Conservation (phyloP, 352 stramenopile species). For the Phytophthora cryptogea region DNA sequence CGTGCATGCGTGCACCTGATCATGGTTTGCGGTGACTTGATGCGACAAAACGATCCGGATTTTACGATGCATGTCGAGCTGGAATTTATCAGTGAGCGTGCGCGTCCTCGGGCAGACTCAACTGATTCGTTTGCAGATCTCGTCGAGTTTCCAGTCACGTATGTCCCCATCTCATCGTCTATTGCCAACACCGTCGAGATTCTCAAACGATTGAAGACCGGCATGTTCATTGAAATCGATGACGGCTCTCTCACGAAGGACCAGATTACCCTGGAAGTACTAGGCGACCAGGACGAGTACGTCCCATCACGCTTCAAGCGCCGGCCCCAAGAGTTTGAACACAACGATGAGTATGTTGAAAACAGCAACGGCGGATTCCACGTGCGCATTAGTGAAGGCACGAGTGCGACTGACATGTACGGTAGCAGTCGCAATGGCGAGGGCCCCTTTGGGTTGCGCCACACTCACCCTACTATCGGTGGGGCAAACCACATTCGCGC, state of each 20-base stretch:
- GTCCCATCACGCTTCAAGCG: conserved; percentile 47
- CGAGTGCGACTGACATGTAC: conserved; percentile 24
- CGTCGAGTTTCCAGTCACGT: conserved; percentile 68
- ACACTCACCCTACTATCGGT: conserved; percentile 52
- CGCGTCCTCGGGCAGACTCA: conserved; percentile 47
- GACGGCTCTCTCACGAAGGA: conserved; percentile 80
- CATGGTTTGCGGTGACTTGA: conserved; percentile 49
- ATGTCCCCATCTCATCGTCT: conserved; percentile 63
- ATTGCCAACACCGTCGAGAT: conserved; percentile 60
- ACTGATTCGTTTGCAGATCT: conserved; percentile 50
- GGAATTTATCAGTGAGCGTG: conserved; percentile 20
- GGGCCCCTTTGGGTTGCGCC: conserved; percentile 52
- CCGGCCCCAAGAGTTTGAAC: conserved; percentile 7
- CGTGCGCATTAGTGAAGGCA: conserved; percentile 51
- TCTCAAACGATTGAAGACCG: conserved; percentile 49
- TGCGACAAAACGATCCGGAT: conserved; percentile 57
- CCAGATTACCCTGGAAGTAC: conserved; percentile 76
- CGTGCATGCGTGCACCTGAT: conserved; percentile 61
- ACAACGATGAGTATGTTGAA: conserved; percentile 12
- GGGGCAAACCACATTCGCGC: conserved; percentile 61
- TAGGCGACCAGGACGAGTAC: conserved; percentile 65
- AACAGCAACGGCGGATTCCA: conserved; percentile 34
- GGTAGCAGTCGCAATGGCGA: conserved; percentile 16
- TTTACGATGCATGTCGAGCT: conserved; percentile 46
- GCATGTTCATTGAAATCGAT: conserved; percentile 73